These are phyloP conservation scores for Fraxinus nigra DNA, from an alignment of 305 asterid species.

Conservation along the genomic window DNA sequence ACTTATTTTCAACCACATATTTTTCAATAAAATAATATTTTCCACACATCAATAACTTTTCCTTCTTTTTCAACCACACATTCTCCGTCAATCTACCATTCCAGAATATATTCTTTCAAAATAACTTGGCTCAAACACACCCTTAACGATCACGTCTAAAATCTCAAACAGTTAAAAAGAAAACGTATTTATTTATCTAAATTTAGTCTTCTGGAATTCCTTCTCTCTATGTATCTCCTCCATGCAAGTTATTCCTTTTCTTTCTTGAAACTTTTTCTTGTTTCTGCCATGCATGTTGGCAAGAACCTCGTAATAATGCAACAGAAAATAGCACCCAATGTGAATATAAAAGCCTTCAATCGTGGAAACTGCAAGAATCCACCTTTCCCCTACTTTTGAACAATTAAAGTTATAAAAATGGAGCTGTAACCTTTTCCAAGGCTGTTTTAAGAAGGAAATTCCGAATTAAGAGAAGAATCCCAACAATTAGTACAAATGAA, in stretches of 20 bases:
- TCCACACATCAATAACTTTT: too few species aligned
- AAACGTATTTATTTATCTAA: neutral
- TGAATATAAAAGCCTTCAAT: slow-evolving; percentile 21
- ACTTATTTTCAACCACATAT: too few species aligned
- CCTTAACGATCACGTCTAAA: neutral
- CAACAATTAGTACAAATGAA: slow-evolving; percentile 15
- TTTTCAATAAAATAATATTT: too few species aligned
- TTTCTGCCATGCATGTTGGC: slow-evolving; percentile 17
- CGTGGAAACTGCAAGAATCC: slow-evolving; percentile 40
- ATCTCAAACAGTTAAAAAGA: neutral
- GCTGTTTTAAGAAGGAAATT: slow-evolving; percentile 12
- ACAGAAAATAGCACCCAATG: neutral
- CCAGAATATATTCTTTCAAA: too few species aligned
- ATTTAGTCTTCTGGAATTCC: neutral
- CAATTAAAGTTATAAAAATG: slow-evolving; percentile 29
- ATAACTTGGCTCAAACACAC: too few species aligned
- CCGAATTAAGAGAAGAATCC: neutral
- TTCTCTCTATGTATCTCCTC: neutral
- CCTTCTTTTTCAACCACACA: too few species aligned
- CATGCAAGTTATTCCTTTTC: slow-evolving; percentile 3
- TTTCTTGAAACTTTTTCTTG: slow-evolving; percentile 14
- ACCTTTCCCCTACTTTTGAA: slow-evolving; percentile 38
- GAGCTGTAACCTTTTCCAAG: slow-evolving; percentile 7
- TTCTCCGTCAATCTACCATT: too few species aligned
- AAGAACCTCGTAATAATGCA: neutral